Percentiles rank a stretch among this genome's conserved stretches.
phyloP scores from a whole-genome alignment of 306 rosid species.

The Albizia julibrissin region DNA sequence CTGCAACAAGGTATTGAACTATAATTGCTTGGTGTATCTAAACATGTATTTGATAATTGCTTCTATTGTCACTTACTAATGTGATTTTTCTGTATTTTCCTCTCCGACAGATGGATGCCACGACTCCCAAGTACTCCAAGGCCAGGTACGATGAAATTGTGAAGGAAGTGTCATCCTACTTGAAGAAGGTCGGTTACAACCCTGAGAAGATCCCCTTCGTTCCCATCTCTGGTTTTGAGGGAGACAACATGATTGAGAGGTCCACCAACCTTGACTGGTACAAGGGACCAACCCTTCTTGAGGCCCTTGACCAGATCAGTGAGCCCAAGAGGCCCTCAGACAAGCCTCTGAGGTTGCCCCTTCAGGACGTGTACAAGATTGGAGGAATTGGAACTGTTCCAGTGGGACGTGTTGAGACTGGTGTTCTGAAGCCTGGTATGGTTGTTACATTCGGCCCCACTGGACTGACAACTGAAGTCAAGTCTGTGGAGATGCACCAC shows the following conservation, averaged over 20 bases:
- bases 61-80: not conserved
- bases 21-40: not conserved
- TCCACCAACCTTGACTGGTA: constrained; percentile 95
- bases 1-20: constrained; percentile 72
- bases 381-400: constrained; percentile 97
- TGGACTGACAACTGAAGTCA: constrained; percentile 49
- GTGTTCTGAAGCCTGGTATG: constrained; percentile 39
- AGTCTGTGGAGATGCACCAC: constrained; percentile 54
- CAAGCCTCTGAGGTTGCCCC: constrained; percentile 89
- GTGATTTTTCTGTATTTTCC: not conserved
- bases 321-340: constrained; percentile 93
- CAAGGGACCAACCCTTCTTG: constrained; percentile 95
- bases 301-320: constrained; percentile 70
- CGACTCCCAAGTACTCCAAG: constrained; percentile 87
- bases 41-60: not conserved
- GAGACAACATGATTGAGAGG: constrained; percentile 92
- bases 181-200: constrained; percentile 93
- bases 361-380: constrained; percentile 97
- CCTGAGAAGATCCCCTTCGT: constrained; percentile 84
- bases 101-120: constrained; percentile 79
- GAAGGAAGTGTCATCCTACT: constrained; percentile 88
- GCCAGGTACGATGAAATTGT: constrained; percentile 87
- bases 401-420: constrained; percentile 86
- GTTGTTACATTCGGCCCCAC: constrained; percentile 45
- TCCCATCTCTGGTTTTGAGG: constrained; percentile 94